These are phyloP conservation scores for Trichoderma aggressivum DNA, from an alignment of 2,329 filamentous ascomycete species.

Conservation along the genomic window DNA sequence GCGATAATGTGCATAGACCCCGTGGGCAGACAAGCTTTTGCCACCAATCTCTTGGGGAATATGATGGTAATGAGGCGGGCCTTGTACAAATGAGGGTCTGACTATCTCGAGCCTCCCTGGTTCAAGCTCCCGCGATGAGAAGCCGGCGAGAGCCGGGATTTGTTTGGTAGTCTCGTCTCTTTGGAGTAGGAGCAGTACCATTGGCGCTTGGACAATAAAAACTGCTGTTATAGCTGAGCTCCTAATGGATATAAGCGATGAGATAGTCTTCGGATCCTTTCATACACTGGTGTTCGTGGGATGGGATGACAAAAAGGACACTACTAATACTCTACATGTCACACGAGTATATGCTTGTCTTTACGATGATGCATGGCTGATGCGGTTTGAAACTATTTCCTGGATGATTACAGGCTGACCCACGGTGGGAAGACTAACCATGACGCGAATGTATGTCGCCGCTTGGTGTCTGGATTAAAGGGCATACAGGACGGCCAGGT, in stretches of 20 bases:
- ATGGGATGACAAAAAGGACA: background rate
- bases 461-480: background rate
- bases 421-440: background rate
- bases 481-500: background rate
- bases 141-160: background rate
- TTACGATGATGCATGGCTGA: background rate
- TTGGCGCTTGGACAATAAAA: background rate
- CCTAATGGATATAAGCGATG: background rate
- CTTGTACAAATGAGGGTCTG: background rate
- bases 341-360: background rate
- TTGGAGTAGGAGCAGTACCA: background rate
- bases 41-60: background rate
- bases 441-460: too few species aligned
- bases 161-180: background rate
- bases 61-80: background rate
- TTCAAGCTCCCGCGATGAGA: background rate
- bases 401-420: background rate
- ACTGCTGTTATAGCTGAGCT: background rate
- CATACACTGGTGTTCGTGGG: background rate
- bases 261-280: background rate
- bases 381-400: background rate
- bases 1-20: background rate
- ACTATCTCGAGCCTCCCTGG: background rate
- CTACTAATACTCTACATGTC: background rate
- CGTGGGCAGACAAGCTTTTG: background rate